Percentiles rank a stretch among this genome's conserved stretches.
Evolutionary conservation across 768 basidiomycete genomes (phyloP).

Genomic region (Strobilomyces dryophilus): DNA sequence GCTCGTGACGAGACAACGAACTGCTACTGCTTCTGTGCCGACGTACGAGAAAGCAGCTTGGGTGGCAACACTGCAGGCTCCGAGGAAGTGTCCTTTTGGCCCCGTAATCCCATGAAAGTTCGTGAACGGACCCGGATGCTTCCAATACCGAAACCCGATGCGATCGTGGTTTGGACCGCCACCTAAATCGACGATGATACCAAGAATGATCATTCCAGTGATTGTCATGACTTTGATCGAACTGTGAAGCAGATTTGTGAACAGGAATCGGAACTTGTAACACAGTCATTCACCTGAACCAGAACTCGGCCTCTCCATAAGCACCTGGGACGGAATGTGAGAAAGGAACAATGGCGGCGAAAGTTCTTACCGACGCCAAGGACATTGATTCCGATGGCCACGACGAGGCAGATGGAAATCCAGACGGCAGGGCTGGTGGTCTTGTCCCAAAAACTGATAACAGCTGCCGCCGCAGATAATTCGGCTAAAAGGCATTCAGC

Average conservation of each 20-base stretch:
- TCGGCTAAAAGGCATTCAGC: slow-evolving; percentile 33
- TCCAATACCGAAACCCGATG: too few species aligned
- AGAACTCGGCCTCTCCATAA: slow-evolving; percentile 42
- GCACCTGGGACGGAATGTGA: slow-evolving; percentile 23
- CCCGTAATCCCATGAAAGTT: not conserved
- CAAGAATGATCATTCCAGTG: too few species aligned
- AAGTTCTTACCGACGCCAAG: slow-evolving; percentile 35
- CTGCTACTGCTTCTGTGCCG: slow-evolving; percentile 5
- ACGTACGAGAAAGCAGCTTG: slow-evolving; percentile 2
- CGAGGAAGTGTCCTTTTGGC: slow-evolving; percentile 2
- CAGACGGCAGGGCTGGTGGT: slow-evolving; percentile 26
- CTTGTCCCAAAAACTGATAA: slow-evolving; percentile 46
- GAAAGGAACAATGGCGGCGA: too few species aligned
- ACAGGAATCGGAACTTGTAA: not conserved
- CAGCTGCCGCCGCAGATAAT: slow-evolving; percentile 45
- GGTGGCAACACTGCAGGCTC: not conserved
- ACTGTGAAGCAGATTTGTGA: not conserved
- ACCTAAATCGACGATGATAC: too few species aligned
- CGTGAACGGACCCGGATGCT: not conserved
- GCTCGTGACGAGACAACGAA: not conserved
- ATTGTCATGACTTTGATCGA: too few species aligned
- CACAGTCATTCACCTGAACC: not conserved
- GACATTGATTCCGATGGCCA: slow-evolving; percentile 46
- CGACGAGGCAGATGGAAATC: slow-evolving; percentile 39
- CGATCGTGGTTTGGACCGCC: too few species aligned